Percentiles rank a stretch among this genome's conserved stretches.
phyloP scores from a whole-genome alignment of 179 eudicot species.

The Gypsophila paniculata region DNA sequence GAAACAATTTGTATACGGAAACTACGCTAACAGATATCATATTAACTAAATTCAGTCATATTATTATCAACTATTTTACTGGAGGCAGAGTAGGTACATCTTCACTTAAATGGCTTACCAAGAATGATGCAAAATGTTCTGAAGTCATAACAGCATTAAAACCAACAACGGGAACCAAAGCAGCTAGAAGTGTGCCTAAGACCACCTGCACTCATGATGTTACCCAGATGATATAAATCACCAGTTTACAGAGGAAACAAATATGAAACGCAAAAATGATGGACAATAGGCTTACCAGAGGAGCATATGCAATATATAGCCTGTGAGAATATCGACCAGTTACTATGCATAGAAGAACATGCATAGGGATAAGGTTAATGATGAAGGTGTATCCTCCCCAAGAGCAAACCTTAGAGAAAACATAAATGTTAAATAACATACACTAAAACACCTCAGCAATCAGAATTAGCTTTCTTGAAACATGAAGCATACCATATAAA shows the following conservation, averaged over 20 bases:
- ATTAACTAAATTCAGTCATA: background rate
- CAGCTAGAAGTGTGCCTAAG: constrained; percentile 85
- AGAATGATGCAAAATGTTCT: constrained; percentile 95
- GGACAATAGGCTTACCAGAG: constrained; percentile 58
- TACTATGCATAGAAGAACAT: constrained; percentile 81
- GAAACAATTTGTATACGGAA: background rate
- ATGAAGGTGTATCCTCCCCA: constrained; percentile 99
- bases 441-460: constrained; percentile 10
- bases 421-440: constrained; percentile 13
- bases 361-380: constrained; percentile 88
- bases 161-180: constrained; percentile 98
- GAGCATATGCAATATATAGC: constrained; percentile 92
- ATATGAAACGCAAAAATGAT: background rate
- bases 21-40: background rate
- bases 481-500: constrained; percentile 67
- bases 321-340: constrained; percentile 91
- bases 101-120: constrained; percentile 52
- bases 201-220: constrained; percentile 62
- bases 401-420: constrained; percentile 63
- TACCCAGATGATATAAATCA: constrained; percentile 10
- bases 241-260: background rate
- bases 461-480: constrained; percentile 9
- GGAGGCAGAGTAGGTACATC: background rate
- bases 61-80: constrained; percentile 3
- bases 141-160: constrained; percentile 97